Evolutionary conservation across 345 rosid genomes (phyloP).

Genomic region (Ceriops decandra): DNA sequence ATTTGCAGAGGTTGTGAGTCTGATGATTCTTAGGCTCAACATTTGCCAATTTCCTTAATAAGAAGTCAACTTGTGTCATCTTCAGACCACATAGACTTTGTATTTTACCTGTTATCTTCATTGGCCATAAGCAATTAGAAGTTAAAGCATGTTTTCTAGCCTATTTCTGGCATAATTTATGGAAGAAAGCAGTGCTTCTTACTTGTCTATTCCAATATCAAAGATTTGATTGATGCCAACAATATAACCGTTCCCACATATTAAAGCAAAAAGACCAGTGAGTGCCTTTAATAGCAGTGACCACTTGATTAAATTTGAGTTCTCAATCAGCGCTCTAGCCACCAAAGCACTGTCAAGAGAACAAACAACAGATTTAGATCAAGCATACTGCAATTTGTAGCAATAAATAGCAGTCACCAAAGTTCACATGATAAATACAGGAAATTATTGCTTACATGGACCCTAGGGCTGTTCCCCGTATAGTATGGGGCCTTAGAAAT

Average conservation of each 20-base stretch:
- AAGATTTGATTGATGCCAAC: conserved; percentile 99
- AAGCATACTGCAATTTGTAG: not conserved
- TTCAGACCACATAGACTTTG: not conserved
- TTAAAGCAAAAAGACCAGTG: conserved; percentile 80
- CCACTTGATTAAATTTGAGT: conserved; percentile 75
- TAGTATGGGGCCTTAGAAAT: conserved; percentile 95
- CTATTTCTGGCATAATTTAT: not conserved
- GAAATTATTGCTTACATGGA: conserved; percentile 46
- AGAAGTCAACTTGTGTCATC: not conserved
- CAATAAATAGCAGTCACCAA: not conserved
- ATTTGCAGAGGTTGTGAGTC: too few species aligned
- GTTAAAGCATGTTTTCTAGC: conserved; percentile 6
- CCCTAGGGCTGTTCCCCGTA: conserved; percentile 89
- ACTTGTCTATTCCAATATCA: conserved; percentile 95
- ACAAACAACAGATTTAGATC: conserved; percentile 7
- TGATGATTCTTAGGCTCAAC: too few species aligned
- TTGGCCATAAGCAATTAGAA: not conserved
- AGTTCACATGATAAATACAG: not conserved
- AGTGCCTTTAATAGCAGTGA: conserved; percentile 76
- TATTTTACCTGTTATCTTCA: not conserved
- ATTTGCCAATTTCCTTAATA: not conserved
- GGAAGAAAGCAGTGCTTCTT: conserved; percentile 24
- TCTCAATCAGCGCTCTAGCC: conserved; percentile 80
- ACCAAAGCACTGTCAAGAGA: conserved; percentile 74
- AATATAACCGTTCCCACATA: conserved; percentile 93